These are phyloP conservation scores for Clitopilus hobsonii DNA, from an alignment of 768 basidiomycete genomes.

Conservation along the genomic window DNA sequence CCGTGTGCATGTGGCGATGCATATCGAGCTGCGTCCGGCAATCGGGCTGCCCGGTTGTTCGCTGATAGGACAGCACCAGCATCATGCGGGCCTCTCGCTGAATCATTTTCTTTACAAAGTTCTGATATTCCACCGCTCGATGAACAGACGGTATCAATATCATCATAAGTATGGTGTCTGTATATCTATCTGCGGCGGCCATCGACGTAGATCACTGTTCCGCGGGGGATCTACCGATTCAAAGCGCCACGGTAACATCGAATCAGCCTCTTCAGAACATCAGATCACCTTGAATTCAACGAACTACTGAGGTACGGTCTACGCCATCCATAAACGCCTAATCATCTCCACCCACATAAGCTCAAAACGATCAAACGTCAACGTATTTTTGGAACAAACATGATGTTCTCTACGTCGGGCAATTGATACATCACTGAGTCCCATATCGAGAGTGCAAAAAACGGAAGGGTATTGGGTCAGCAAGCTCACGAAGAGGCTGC, in stretches of 20 bases:
- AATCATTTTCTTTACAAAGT: no score
- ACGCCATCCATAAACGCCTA: neutral
- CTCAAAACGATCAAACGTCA: neutral
- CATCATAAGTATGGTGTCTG: no score
- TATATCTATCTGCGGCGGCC: no score
- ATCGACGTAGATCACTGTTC: no score
- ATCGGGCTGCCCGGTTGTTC: no score
- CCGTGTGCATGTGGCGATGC: neutral
- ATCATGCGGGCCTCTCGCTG: no score
- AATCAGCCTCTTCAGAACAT: neutral
- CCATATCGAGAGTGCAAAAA: neutral
- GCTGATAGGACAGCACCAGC: no score
- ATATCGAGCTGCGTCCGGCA: no score
- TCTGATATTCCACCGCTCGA: no score
- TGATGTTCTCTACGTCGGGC: neutral
- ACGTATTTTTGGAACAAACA: neutral
- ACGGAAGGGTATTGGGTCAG: neutral
- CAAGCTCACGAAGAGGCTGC: neutral
- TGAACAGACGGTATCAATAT: no score
- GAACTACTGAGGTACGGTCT: neutral
- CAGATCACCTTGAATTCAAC: neutral
- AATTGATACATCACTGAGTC: neutral
- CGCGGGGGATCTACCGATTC: no score
- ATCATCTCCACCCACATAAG: neutral
- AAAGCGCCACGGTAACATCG: neutral